Evolutionary conservation across 2,329 filamentous ascomycete genomes (phyloP).

Genomic region (Aspergillus jensenii): DNA sequence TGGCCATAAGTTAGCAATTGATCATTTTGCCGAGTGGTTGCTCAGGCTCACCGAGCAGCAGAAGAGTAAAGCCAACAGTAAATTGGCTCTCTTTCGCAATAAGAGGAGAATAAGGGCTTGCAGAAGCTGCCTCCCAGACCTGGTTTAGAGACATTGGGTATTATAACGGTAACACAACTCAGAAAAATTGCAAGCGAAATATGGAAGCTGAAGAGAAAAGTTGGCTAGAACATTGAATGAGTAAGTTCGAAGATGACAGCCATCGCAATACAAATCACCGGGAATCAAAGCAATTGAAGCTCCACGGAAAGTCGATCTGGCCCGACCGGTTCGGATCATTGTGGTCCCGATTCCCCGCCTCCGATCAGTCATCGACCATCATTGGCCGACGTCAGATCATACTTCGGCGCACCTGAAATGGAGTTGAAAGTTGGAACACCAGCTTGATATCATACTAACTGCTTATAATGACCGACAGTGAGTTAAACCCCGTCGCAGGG

Average conservation of each 20-base stretch:
- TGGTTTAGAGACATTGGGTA: constrained; percentile 69
- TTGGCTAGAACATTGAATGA: neutral
- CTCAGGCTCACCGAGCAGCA: constrained; percentile 59
- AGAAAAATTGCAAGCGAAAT: constrained; percentile 1
- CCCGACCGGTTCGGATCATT: constrained; percentile 23
- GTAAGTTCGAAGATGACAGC: neutral
- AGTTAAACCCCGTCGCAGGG: constrained; percentile 9
- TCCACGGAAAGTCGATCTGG: constrained; percentile 20
- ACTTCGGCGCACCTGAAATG: constrained; percentile 2
- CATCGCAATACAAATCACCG: neutral
- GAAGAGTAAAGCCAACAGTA: constrained; percentile 71
- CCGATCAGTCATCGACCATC: constrained; percentile 11
- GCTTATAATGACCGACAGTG: constrained; percentile 36
- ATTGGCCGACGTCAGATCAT: neutral
- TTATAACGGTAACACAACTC: constrained; percentile 1
- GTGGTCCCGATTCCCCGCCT: constrained; percentile 19
- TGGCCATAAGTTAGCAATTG: constrained; percentile 28
- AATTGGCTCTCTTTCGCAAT: constrained; percentile 84
- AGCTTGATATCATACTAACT: neutral
- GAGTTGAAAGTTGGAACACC: neutral
- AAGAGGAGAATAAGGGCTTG: constrained; percentile 77
- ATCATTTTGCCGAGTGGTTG: neutral
- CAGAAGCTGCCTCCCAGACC: constrained; percentile 89
- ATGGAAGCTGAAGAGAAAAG: neutral
- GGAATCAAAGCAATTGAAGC: constrained; percentile 12